phyloP scores from a whole-genome alignment of 75 land plant species.

The Adiantum capillusveneris region DNA sequence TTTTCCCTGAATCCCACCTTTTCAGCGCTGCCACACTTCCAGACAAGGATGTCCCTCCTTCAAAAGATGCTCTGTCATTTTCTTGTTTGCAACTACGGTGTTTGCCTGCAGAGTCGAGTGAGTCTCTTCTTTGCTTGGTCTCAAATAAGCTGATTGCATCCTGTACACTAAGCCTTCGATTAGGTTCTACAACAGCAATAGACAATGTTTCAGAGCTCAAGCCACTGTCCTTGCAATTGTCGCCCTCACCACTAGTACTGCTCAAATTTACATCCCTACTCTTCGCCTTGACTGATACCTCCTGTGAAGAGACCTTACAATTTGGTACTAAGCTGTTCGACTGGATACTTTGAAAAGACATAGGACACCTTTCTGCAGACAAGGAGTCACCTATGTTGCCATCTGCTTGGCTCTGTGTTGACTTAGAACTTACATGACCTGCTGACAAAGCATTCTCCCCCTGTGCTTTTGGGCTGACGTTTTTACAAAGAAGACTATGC shows the following conservation, averaged over 20 bases:
- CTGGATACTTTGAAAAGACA: no score
- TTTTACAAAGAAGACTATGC: no score
- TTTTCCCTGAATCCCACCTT: no score
- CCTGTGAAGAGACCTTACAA: not conserved
- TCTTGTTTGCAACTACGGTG: not conserved
- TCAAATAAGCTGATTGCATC: slow-evolving; percentile 79
- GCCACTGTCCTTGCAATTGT: slow-evolving; percentile 2
- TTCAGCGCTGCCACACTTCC: no score
- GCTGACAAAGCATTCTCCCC: no score
- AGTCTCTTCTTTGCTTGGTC: slow-evolving; percentile 39
- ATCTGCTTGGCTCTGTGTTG: no score
- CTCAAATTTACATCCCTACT: not conserved
- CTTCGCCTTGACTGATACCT: not conserved
- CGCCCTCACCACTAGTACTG: not conserved
- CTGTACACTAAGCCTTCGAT: slow-evolving; percentile 59
- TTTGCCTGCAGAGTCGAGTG: not conserved
- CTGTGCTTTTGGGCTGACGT: no score
- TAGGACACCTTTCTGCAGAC: no score
- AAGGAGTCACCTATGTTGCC: no score
- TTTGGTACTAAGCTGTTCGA: no score
- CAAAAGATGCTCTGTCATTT: slow-evolving; percentile 8
- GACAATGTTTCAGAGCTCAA: no score
- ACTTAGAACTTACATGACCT: no score
- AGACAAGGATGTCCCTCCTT: not conserved
- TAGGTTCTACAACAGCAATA: slow-evolving; percentile 11